These are phyloP conservation scores for Lotmaria passim DNA, from an alignment of 208 protist genomes.

Conservation along the genomic window DNA sequence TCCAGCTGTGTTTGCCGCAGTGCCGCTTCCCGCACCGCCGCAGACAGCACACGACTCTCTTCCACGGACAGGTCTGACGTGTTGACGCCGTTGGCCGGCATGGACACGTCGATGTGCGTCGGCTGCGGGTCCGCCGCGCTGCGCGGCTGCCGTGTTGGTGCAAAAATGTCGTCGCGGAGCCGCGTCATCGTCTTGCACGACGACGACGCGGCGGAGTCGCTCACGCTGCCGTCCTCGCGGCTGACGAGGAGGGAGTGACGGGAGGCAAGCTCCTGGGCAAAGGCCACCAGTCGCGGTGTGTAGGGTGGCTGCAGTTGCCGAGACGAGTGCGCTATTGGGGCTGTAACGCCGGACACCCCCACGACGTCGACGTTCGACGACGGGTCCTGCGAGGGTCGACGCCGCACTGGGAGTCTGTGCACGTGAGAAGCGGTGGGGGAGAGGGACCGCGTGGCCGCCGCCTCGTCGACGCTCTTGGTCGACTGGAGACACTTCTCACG, in stretches of 20 bases:
- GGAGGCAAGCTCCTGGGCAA: neutral
- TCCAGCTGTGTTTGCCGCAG: slow-evolving; percentile 1
- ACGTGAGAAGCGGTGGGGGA: neutral
- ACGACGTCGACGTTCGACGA: neutral
- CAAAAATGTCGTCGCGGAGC: slow-evolving; percentile 4
- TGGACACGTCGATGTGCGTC: neutral
- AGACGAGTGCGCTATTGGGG: neutral
- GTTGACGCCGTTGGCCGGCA: neutral
- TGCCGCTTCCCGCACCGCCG: slow-evolving; percentile 18
- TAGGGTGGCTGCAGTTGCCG: neutral
- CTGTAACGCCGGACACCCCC: neutral
- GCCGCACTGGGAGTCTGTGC: neutral
- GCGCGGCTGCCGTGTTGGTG: slow-evolving; percentile 8
- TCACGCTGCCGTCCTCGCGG: neutral
- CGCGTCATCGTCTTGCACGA: neutral
- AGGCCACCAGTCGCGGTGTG: slow-evolving; percentile 1
- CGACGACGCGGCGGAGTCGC: neutral
- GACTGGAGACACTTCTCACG: neutral
- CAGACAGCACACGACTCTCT: slow-evolving; percentile 12
- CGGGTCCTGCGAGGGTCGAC: neutral
- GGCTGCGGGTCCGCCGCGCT: slow-evolving; percentile 7
- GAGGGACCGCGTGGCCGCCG: neutral
- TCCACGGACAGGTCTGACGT: slow-evolving; percentile 10
- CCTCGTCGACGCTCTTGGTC: neutral
- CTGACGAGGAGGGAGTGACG: neutral